A percentile compares a stretch with the other conserved stretches of the same genome.
Evolutionary conservation across 768 basidiomycete genomes (phyloP).

Genomic region (Neoboletus brunneissimus): DNA sequence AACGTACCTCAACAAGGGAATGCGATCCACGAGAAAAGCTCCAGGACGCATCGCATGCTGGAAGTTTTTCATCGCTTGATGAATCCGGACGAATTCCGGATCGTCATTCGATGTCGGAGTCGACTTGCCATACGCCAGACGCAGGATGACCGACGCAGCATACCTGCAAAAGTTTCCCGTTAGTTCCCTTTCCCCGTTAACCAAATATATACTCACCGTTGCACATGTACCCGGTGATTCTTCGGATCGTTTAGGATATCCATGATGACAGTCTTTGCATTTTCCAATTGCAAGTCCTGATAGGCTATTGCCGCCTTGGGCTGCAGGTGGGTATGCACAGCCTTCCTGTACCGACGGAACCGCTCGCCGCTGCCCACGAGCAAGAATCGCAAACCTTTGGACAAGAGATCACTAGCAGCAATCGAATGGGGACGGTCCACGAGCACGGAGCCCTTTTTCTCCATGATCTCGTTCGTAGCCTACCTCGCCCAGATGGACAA

Average conservation of each 20-base stretch:
- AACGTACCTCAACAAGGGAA: conserved; percentile 40
- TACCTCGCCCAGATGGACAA: conserved; percentile 24
- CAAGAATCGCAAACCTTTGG: conserved; percentile 49
- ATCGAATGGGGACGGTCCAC: conserved; percentile 51
- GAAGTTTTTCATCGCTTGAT: conserved; percentile 21
- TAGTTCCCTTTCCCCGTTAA: too few species aligned
- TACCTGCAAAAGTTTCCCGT: conserved; percentile 17
- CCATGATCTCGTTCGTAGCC: conserved; percentile 58
- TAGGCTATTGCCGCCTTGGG: conserved; percentile 44
- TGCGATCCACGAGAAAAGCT: conserved; percentile 35
- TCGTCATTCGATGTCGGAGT: conserved; percentile 21
- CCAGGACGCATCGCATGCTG: conserved; percentile 31
- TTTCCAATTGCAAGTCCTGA: conserved; percentile 40
- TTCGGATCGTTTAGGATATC: conserved; percentile 35
- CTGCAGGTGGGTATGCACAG: conserved; percentile 48
- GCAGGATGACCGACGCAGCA: conserved; percentile 22
- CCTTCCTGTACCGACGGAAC: conserved; percentile 53
- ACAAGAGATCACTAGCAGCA: conserved; percentile 51
- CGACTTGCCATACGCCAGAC: conserved; percentile 25
- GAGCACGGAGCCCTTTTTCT: conserved; percentile 49
- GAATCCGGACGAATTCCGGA: conserved; percentile 20
- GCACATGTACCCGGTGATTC: conserved; percentile 41
- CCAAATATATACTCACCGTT: conserved; percentile 36
- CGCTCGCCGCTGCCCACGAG: conserved; percentile 51
- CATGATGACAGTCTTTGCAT: conserved; percentile 20